These are phyloP conservation scores for Xylaria scruposa DNA, from an alignment of 495 filamentous ascomycete genomes.

Conservation along the genomic window DNA sequence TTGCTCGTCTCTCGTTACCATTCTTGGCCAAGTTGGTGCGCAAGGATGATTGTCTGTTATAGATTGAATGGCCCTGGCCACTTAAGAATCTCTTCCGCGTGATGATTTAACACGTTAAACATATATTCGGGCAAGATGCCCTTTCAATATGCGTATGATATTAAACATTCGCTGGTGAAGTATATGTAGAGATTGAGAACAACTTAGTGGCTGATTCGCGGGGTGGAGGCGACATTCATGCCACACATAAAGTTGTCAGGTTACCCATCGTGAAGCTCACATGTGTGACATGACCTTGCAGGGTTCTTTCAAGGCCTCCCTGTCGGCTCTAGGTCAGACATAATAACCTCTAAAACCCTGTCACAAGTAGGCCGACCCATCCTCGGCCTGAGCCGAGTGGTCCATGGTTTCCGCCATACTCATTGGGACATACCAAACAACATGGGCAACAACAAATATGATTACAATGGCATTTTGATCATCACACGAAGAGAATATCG, in stretches of 20 bases:
- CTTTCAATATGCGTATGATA: neutral
- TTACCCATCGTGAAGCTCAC: neutral
- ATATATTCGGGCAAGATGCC: neutral
- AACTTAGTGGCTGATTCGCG: neutral
- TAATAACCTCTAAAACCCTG: conserved; percentile 45
- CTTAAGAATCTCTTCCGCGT: too few relatives aligned
- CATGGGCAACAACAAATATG: neutral
- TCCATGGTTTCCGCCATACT: conserved; percentile 27
- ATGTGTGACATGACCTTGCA: conserved; percentile 21
- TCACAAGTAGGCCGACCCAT: conserved; percentile 38
- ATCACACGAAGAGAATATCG: neutral
- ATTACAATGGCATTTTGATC: neutral
- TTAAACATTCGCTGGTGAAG: too few relatives aligned
- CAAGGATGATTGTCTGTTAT: conserved; percentile 6
- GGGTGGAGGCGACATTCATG: neutral
- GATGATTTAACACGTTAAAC: neutral
- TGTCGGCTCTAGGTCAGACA: conserved; percentile 34
- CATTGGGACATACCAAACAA: neutral
- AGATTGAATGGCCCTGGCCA: neutral
- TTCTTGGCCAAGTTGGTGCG: conserved; percentile 33
- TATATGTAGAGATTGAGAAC: neutral
- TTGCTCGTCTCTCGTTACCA: conserved; percentile 45
- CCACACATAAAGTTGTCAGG: neutral
- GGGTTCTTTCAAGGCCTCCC: conserved; percentile 28
- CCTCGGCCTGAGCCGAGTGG: conserved; percentile 45